Evolutionary conservation across 1,284 basidiomycete species (phyloP).

Genomic region (Macrocystidia cucumis): DNA sequence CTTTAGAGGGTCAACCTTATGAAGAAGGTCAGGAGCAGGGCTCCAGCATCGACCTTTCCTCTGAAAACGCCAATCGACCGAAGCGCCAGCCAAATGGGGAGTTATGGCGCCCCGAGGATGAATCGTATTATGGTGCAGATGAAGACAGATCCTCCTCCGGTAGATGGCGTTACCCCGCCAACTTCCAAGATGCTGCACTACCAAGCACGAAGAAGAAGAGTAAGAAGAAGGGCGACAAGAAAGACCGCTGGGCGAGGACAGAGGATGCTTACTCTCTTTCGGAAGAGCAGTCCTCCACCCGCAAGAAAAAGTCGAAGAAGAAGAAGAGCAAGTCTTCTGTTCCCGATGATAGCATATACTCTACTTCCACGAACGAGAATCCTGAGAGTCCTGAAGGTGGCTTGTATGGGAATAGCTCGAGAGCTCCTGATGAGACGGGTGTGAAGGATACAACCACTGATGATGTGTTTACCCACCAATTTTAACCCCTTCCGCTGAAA

Average conservation of each 20-base stretch:
- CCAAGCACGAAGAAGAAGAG: slow-evolving; percentile 26
- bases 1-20: slow-evolving; percentile 62
- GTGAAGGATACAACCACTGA: slow-evolving; percentile 13
- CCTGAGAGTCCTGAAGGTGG: slow-evolving; percentile 70
- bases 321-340: slow-evolving; percentile 44
- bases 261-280: slow-evolving; percentile 68
- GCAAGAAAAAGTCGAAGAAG: slow-evolving; percentile 45
- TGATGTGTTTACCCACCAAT: slow-evolving; percentile 34
- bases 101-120: slow-evolving; percentile 66
- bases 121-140: slow-evolving; percentile 56
- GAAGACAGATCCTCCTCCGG: slow-evolving; percentile 34
- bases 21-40: slow-evolving; percentile 70
- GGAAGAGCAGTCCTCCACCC: slow-evolving; percentile 37
- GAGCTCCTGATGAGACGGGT: slow-evolving; percentile 12
- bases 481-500: slow-evolving; percentile 23
- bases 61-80: slow-evolving; percentile 25
- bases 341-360: slow-evolving; percentile 34
- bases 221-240: slow-evolving; percentile 66
- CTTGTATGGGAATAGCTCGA: slow-evolving; percentile 37
- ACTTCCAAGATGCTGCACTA: slow-evolving; percentile 60
- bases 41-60: slow-evolving; percentile 37
- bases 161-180: slow-evolving; percentile 77
- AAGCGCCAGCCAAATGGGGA: slow-evolving; percentile 32
- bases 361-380: slow-evolving; percentile 47
- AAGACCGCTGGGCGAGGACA: slow-evolving; percentile 77